phyloP scores from a whole-genome alignment of 495 filamentous ascomycete genomes.

The Sordaria brevicollis region DNA sequence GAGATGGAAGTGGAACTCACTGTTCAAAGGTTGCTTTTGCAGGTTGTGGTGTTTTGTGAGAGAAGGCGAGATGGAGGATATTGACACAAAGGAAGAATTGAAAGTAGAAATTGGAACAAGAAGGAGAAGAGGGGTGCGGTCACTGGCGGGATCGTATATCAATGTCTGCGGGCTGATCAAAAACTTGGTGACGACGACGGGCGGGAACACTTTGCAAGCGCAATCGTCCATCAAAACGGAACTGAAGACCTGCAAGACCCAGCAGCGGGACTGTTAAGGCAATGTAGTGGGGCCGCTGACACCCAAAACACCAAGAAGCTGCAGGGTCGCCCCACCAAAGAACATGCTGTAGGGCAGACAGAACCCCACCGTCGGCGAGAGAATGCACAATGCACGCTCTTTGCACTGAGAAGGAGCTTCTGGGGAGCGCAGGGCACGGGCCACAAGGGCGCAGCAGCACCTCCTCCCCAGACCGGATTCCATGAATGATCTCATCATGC shows the following conservation, averaged over 20 bases:
- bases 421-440: neutral
- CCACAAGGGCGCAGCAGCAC: neutral
- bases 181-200: neutral
- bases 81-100: neutral
- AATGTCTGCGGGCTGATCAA: neutral
- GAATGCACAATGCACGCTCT: neutral
- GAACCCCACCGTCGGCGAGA: neutral
- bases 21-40: neutral
- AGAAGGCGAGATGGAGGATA: neutral
- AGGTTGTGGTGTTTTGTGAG: neutral
- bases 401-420: neutral
- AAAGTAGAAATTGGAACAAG: neutral
- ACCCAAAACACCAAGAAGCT: neutral
- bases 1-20: neutral
- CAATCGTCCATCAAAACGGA: neutral
- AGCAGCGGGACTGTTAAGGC: neutral
- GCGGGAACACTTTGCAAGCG: neutral
- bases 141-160: neutral
- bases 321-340: neutral
- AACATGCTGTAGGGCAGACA: neutral
- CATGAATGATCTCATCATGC: constrained; percentile 27
- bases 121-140: neutral
- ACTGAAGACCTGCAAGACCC: constrained; percentile 8
- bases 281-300: neutral
- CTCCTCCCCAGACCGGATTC: neutral